phyloP scores from a whole-genome alignment of 345 rosid genomes.

The Eutrema yunnanense region DNA sequence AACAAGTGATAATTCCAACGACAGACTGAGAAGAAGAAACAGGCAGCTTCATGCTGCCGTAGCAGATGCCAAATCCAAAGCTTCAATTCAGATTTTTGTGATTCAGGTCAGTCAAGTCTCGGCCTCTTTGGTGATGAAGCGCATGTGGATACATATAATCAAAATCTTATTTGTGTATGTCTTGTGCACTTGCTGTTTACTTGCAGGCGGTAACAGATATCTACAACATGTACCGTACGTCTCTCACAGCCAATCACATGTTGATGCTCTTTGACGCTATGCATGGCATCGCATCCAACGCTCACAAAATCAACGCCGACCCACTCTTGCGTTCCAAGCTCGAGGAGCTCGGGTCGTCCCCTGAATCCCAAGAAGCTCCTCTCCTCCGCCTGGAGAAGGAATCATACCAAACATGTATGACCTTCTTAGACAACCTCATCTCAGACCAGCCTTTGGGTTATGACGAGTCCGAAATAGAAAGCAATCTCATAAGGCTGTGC shows the following conservation, averaged over 20 bases:
- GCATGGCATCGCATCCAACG: constrained; percentile 65
- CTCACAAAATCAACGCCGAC: constrained; percentile 59
- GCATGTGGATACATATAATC: neutral
- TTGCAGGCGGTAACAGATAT: constrained; percentile 86
- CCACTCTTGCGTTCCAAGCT: constrained; percentile 49
- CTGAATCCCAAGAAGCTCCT: constrained; percentile 88
- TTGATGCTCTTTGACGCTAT: constrained; percentile 63
- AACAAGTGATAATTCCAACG: constrained; percentile 31
- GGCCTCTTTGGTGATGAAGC: neutral
- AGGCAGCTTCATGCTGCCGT: constrained; percentile 50
- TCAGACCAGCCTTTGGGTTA: constrained; percentile 50
- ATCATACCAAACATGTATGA: constrained; percentile 77
- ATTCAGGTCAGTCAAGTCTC: constrained; percentile 54
- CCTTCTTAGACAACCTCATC: constrained; percentile 67
- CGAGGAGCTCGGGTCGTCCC: constrained; percentile 63
- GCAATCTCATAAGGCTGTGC: constrained; percentile 58
- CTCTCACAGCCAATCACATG: constrained; percentile 51
- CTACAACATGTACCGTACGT: constrained; percentile 60
- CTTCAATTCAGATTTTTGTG: constrained; percentile 78
- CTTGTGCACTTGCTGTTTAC: neutral
- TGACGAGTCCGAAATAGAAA: constrained; percentile 51
- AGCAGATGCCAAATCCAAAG: constrained; percentile 76
- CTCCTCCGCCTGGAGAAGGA: constrained; percentile 75
- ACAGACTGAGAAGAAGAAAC: constrained; percentile 32
- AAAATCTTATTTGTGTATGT: neutral